Conservation (phyloP, 2,329 filamentous ascomycete genomes). For the Tolypocladium cylindrosporum region DNA sequence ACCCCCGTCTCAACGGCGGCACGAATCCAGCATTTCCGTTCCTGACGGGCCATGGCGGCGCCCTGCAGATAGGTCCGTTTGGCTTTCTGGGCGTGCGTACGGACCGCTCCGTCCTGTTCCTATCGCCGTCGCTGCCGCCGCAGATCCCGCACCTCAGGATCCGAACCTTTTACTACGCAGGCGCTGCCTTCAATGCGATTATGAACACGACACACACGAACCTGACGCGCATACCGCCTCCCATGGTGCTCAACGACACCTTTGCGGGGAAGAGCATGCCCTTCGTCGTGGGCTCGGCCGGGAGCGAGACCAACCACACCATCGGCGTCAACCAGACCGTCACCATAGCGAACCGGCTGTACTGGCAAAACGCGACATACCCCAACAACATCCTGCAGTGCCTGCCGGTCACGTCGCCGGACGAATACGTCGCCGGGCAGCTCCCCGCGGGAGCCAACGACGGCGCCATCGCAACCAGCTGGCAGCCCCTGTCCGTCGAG, state of each 20-base stretch:
- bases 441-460: neutral
- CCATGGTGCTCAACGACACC: constrained; percentile 41
- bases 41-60: constrained; percentile 60
- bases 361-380: constrained; percentile 42
- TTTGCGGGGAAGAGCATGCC: constrained; percentile 47
- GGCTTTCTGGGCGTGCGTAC: constrained; percentile 58
- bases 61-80: constrained; percentile 56
- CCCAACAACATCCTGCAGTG: constrained; percentile 57
- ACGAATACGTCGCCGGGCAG: constrained; percentile 21
- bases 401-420: constrained; percentile 36
- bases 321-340: constrained; percentile 40
- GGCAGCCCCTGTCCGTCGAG: neutral
- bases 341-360: constrained; percentile 47
- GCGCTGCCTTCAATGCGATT: constrained; percentile 10
- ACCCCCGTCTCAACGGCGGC: constrained; percentile 44
- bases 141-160: constrained; percentile 42
- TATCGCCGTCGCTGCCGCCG: constrained; percentile 51
- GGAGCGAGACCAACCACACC: constrained; percentile 26
- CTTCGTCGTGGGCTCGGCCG: constrained; percentile 41
- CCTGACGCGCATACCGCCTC: constrained; percentile 17
- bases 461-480: neutral
- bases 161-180: constrained; percentile 18
- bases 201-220: constrained; percentile 16
- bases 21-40: constrained; percentile 55
- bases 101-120: constrained; percentile 43